Conservation (phyloP, 129 eudicot genomes). For the Apium graveolens region DNA sequence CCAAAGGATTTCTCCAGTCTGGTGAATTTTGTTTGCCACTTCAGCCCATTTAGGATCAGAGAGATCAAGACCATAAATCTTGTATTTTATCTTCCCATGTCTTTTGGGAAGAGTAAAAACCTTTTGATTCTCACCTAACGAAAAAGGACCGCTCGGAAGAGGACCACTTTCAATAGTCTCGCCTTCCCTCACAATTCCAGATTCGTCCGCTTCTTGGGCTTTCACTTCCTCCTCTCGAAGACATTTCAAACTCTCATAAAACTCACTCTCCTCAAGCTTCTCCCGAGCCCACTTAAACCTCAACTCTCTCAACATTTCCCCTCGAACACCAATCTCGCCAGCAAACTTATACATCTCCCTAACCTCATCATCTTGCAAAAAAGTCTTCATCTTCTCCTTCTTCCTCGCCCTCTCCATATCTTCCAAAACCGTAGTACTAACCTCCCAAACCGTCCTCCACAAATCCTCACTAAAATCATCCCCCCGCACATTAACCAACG, state of each 20-base stretch:
- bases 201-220: constrained; percentile 15
- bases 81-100: constrained; percentile 76
- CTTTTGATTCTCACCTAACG: constrained; percentile 23
- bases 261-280: constrained; percentile 72
- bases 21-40: constrained; percentile 65
- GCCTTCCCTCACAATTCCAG: constrained; percentile 9
- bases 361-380: constrained; percentile 66
- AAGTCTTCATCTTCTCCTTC: constrained; percentile 80
- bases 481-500: constrained; percentile 16
- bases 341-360: constrained; percentile 85
- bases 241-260: constrained; percentile 45
- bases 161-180: constrained; percentile 18
- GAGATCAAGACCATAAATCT: constrained; percentile 86
- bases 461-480: constrained; percentile 77
- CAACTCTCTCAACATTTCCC: constrained; percentile 85
- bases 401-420: constrained; percentile 82
- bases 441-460: constrained; percentile 77
- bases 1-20: constrained; percentile 39
- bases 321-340: constrained; percentile 79
- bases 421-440: constrained; percentile 43
- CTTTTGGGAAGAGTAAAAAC: constrained; percentile 64
- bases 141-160: neutral
- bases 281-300: constrained; percentile 97
- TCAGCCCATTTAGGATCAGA: constrained; percentile 73
- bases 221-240: constrained; percentile 23